Percentiles rank a stretch among this genome's conserved stretches.
phyloP scores from a whole-genome alignment of 768 basidiomycete species.

The Mycena venus region DNA sequence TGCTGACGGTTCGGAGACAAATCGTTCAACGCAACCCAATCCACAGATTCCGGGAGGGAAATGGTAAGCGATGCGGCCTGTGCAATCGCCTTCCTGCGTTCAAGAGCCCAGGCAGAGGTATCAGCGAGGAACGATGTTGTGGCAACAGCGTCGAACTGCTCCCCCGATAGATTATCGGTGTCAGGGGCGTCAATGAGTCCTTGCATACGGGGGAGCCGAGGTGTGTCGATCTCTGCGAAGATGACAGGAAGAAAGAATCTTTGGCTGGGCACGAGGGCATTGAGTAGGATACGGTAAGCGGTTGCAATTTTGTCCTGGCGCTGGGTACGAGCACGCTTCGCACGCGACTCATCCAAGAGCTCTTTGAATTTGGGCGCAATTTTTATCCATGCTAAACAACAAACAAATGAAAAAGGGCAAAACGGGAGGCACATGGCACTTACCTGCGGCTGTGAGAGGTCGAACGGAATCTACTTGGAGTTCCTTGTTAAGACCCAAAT shows the following conservation, averaged over 20 bases:
- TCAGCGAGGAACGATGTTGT: neutral
- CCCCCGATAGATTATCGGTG: neutral
- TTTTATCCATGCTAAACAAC: neutral
- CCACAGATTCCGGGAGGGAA: neutral
- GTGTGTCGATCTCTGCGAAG: neutral
- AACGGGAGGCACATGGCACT: neutral
- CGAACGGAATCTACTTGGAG: neutral
- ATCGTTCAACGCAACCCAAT: neutral
- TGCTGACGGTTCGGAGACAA: neutral
- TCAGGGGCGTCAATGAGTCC: neutral
- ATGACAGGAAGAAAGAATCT: neutral
- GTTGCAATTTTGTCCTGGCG: neutral
- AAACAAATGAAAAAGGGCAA: neutral
- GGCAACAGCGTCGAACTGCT: neutral
- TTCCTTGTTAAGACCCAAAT: neutral
- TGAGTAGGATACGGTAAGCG: neutral
- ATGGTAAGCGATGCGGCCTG: slow-evolving; percentile 3
- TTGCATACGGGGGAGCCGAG: neutral
- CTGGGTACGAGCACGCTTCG: neutral
- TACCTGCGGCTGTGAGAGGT: neutral
- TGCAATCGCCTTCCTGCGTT: neutral
- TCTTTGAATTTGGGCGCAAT: neutral
- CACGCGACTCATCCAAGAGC: neutral
- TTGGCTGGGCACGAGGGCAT: neutral
- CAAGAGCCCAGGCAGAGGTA: neutral